phyloP scores from a whole-genome alignment of 225 moss, liverwort and hornwort genomes.

The Bryoerythrophyllum caledonicum region DNA sequence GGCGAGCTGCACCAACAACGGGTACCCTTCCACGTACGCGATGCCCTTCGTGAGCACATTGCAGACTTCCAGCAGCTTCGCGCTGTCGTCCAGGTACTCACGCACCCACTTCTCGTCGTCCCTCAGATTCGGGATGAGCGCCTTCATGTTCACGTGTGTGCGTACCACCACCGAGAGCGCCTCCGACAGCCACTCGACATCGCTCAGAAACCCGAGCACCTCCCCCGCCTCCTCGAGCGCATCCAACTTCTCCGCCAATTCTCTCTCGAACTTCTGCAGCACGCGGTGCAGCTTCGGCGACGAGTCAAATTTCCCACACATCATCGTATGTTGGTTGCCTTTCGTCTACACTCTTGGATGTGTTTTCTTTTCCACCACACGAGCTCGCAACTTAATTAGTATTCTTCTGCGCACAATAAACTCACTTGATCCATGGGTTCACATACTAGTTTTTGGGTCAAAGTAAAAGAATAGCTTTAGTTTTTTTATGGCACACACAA shows the following conservation, averaged over 20 bases:
- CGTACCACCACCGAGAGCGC: slow-evolving; percentile 37
- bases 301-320: too few relatives aligned
- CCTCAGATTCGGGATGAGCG: slow-evolving; percentile 33
- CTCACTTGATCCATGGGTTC: too few relatives aligned
- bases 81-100: slow-evolving; percentile 42
- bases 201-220: slow-evolving; percentile 30
- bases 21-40: slow-evolving; percentile 23
- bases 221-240: slow-evolving; percentile 37
- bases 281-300: slow-evolving; percentile 25
- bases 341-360: too few relatives aligned
- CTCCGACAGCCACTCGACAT: slow-evolving; percentile 32
- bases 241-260: slow-evolving; percentile 31
- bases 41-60: slow-evolving; percentile 33
- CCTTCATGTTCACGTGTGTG: slow-evolving; percentile 25
- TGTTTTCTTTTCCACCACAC: too few relatives aligned
- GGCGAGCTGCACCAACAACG: slow-evolving; percentile 36
- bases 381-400: too few relatives aligned
- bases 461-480: too few relatives aligned
- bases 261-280: slow-evolving; percentile 32
- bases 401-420: too few relatives aligned
- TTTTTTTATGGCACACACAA: too few relatives aligned
- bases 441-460: too few relatives aligned
- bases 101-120: slow-evolving; percentile 40
- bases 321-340: too few relatives aligned
- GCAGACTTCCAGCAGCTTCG: slow-evolving; percentile 45